These are phyloP conservation scores for Camellia sinensis DNA, from an alignment of 148 eudicot genomes.

Conservation along the genomic window DNA sequence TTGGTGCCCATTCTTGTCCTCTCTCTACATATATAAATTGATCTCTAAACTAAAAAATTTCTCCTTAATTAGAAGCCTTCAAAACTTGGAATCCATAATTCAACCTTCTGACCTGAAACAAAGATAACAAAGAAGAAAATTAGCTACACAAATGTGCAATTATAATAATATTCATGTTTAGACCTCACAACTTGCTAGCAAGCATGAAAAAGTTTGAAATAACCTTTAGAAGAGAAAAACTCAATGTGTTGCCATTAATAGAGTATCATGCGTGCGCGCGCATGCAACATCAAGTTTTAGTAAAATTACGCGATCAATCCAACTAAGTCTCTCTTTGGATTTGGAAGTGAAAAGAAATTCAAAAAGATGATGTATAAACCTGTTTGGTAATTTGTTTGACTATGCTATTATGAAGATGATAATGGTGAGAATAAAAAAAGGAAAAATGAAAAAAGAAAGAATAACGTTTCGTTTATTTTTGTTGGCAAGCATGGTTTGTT, in stretches of 20 bases:
- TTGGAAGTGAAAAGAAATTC: conserved; percentile 4
- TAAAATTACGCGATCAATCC: neutral
- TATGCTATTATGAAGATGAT: neutral
- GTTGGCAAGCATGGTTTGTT: conserved; percentile 16
- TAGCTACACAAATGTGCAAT: no score
- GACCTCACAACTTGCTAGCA: neutral
- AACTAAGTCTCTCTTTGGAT: conserved; percentile 5
- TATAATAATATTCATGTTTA: neutral
- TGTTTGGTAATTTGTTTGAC: neutral
- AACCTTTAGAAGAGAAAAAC: neutral
- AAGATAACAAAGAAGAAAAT: neutral
- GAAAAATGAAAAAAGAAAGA: conserved; percentile 1
- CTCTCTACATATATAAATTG: neutral
- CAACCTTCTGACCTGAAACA: neutral
- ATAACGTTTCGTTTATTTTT: neutral
- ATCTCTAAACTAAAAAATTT: neutral
- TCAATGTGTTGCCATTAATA: neutral
- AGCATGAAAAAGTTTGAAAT: neutral
- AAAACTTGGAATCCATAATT: neutral
- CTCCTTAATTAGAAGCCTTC: conserved; percentile 4
- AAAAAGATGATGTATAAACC: neutral
- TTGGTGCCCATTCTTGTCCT: conserved; percentile 22
- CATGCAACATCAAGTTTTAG: neutral
- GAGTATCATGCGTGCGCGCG: no score
- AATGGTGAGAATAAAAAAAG: conserved; percentile 15